Conservation (phyloP, 169 alveolate species). For the Plasmodium chabaudi region DNA sequence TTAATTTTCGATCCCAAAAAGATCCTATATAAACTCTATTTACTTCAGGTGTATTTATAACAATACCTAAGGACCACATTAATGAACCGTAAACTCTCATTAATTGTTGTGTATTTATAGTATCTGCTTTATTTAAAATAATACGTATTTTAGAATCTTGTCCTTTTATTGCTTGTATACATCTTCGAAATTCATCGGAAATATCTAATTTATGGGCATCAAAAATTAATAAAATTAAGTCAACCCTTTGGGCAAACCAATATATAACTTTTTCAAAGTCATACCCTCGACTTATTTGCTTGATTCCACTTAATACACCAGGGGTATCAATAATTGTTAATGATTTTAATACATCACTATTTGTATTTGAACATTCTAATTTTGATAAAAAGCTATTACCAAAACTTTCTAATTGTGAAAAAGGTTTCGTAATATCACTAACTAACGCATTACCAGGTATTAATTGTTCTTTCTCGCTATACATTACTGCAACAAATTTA, state of each 20-base stretch:
- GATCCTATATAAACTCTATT: conserved; percentile 86
- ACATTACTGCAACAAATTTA: conserved; percentile 85
- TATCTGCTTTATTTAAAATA: conserved; percentile 82
- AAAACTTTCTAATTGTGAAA: conserved; percentile 85
- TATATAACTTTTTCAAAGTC: conserved; percentile 88
- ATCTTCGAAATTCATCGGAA: conserved; percentile 86
- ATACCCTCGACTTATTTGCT: conserved; percentile 87
- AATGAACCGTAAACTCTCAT: conserved; percentile 89
- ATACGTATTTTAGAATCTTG: conserved; percentile 82
- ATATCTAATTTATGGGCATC: conserved; percentile 90
- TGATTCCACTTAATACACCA: conserved; percentile 88
- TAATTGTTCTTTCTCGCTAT: conserved; percentile 79
- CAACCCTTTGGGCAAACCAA: conserved; percentile 89
- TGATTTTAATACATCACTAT: conserved; percentile 75
- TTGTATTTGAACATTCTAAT: conserved; percentile 81
- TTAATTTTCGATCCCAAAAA: conserved; percentile 85
- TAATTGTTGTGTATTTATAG: conserved; percentile 86
- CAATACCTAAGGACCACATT: conserved; percentile 88
- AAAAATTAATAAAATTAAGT: conserved; percentile 83
- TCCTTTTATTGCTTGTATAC: conserved; percentile 79
- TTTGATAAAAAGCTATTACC: conserved; percentile 85
- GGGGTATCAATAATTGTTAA: conserved; percentile 89
- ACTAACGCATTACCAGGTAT: conserved; percentile 89
- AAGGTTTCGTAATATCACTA: conserved; percentile 86
- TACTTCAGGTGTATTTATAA: conserved; percentile 78